These are phyloP conservation scores for Fusarium sp. DNA, from an alignment of 2,329 filamentous ascomycete genomes.

Conservation along the genomic window DNA sequence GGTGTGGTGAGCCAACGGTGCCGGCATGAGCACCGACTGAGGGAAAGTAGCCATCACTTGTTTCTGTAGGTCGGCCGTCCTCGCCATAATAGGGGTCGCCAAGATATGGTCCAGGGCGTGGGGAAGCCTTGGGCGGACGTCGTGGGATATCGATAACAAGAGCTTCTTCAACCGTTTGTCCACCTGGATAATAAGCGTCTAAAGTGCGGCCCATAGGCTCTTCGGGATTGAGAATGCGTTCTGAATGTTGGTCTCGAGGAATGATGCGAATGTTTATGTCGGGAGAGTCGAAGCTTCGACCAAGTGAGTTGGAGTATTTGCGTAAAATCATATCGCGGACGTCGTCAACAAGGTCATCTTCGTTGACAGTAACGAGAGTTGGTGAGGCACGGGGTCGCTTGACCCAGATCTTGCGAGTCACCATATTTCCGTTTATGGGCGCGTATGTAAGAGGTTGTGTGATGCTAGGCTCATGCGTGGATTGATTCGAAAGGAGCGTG, in stretches of 20 bases:
- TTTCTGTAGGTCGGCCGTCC: constrained; percentile 74
- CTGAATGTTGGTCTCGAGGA: constrained; percentile 73
- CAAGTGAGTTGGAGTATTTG: constrained; percentile 95
- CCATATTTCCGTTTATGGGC: constrained; percentile 63
- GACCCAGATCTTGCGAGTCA: constrained; percentile 91
- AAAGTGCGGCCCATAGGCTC: constrained; percentile 83
- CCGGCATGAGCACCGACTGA: constrained; percentile 62
- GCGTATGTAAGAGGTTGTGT: constrained; percentile 35
- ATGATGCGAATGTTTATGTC: constrained; percentile 85
- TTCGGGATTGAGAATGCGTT: constrained; percentile 84
- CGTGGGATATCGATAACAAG: constrained; percentile 89
- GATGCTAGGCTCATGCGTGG: constrained; percentile 37
- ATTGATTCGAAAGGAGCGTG: constrained; percentile 48
- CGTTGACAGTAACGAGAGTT: constrained; percentile 84
- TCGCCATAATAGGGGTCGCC: constrained; percentile 69
- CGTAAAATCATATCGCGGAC: constrained; percentile 90
- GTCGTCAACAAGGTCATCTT: constrained; percentile 94
- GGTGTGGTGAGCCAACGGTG: constrained; percentile 58
- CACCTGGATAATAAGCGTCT: constrained; percentile 85
- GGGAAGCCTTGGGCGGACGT: constrained; percentile 82
- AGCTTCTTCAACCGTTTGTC: constrained; percentile 89
- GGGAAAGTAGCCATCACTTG: constrained; percentile 85
- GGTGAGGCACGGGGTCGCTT: constrained; percentile 86
- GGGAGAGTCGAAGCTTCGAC: constrained; percentile 88
- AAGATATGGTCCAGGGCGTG: constrained; percentile 54